Evolutionary conservation across 257 asterid species (phyloP).

Genomic region (Solanum megistacrolobum): DNA sequence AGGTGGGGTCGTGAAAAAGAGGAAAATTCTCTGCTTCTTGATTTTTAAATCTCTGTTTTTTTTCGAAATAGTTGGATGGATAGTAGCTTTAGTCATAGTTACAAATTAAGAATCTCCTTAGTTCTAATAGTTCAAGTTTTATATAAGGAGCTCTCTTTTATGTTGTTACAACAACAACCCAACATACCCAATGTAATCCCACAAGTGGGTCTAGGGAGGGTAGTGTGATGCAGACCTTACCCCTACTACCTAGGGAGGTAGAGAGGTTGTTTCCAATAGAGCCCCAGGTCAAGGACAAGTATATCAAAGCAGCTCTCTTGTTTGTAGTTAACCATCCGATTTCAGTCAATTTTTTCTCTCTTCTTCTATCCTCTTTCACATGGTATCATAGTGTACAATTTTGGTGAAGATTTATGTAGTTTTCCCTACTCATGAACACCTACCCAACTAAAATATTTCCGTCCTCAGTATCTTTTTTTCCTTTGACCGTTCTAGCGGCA

Average conservation of each 20-base stretch:
- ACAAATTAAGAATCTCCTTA: not conserved
- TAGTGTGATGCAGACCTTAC: not conserved
- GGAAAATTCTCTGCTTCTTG: not conserved
- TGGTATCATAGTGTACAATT: not conserved
- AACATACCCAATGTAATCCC: not conserved
- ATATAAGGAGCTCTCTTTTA: not conserved
- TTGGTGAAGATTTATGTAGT: not conserved
- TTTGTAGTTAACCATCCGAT: not conserved
- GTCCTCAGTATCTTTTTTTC: not conserved
- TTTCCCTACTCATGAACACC: not conserved
- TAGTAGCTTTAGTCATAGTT: not conserved
- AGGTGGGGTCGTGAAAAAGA: not conserved
- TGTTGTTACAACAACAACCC: not conserved
- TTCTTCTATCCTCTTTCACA: not conserved
- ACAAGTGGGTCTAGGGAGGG: not conserved
- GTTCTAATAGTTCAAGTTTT: not conserved
- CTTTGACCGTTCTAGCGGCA: not conserved
- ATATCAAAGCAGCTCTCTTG: not conserved
- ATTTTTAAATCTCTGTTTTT: not conserved
- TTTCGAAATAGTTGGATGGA: not conserved
- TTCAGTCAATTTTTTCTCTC: not conserved
- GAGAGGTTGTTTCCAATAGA: not conserved
- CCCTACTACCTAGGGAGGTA: not conserved
- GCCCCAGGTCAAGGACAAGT: not conserved
- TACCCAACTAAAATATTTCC: not conserved